Percentiles rank a stretch among this genome's conserved stretches.
These are phyloP conservation scores for Thielaviopsis euricoi DNA, from an alignment of 2,329 filamentous ascomycete genomes.

Conservation along the genomic window DNA sequence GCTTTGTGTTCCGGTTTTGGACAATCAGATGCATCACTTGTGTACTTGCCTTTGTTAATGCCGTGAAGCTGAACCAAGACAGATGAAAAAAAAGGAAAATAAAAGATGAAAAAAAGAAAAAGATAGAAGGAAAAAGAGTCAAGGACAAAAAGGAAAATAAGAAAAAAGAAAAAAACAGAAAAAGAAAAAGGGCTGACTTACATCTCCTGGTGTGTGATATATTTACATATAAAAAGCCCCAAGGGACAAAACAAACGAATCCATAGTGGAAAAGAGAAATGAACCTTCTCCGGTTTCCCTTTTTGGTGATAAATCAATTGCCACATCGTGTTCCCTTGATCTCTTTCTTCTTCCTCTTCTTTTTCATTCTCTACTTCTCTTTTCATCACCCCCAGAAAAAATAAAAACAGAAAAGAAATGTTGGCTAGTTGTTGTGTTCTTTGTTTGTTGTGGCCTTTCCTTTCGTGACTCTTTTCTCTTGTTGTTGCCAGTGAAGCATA, in stretches of 20 bases:
- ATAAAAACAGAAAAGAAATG: neutral
- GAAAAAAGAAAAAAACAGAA: neutral
- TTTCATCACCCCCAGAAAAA: neutral
- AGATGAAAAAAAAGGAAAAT: neutral
- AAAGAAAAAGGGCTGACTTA: neutral
- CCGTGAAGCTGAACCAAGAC: neutral
- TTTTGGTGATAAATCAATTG: neutral
- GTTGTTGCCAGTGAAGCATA: too few species aligned
- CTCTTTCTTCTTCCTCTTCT: neutral
- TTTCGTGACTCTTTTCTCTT: too few species aligned
- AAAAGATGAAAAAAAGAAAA: neutral
- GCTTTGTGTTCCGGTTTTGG: too few species aligned
- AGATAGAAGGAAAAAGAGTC: neutral
- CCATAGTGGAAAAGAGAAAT: neutral
- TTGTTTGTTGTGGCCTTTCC: too few species aligned
- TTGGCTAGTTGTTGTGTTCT: too few species aligned
- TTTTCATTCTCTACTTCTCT: neutral
- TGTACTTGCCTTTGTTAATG: neutral
- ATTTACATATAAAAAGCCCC: neutral
- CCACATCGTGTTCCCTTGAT: neutral
- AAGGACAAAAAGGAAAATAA: neutral
- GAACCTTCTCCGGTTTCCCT: neutral
- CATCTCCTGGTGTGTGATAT: neutral
- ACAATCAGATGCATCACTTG: neutral
- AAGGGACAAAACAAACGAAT: neutral